These are phyloP conservation scores for Aspergillus neoniger DNA, from an alignment of 2,329 filamentous ascomycete genomes.

Conservation along the genomic window DNA sequence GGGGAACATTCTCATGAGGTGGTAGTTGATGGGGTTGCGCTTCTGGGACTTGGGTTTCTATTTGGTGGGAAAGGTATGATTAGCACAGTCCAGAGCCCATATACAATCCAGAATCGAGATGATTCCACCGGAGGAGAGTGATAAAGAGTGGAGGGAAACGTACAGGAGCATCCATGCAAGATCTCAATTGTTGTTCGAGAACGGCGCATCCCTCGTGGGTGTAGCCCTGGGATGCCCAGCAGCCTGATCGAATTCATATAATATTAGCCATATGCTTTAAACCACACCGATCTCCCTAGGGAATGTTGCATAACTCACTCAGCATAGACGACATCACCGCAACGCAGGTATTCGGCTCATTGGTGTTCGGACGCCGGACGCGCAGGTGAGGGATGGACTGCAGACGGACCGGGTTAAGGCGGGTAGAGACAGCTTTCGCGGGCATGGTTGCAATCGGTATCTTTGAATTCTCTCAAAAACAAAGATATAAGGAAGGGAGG, in stretches of 20 bases:
- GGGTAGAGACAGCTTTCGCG: constrained; percentile 47
- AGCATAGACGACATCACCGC: constrained; percentile 67
- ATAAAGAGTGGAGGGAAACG: constrained; percentile 30
- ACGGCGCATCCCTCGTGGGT: constrained; percentile 59
- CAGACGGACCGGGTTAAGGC: constrained; percentile 48
- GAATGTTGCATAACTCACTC: constrained; percentile 50
- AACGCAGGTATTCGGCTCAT: constrained; percentile 65
- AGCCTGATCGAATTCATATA: constrained; percentile 33
- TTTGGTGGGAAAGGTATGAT: constrained; percentile 12
- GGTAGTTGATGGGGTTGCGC: constrained; percentile 88
- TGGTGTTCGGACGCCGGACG: constrained; percentile 64
- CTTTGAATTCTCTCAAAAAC: no score
- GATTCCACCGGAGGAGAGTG: no score
- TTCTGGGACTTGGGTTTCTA: constrained; percentile 59
- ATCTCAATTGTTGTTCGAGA: constrained; percentile 62
- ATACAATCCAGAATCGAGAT: no score
- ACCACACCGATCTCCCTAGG: background rate
- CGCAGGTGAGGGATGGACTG: constrained; percentile 58
- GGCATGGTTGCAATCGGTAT: constrained; percentile 38
- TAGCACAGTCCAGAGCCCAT: background rate
- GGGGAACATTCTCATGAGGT: constrained; percentile 74
- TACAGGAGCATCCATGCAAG: constrained; percentile 80
- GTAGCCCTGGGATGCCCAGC: constrained; percentile 51
- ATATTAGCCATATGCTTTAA: no score
- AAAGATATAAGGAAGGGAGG: constrained; percentile 8